A percentile compares a stretch with the other conserved stretches of the same genome.
phyloP scores from a whole-genome alignment of 768 basidiomycete genomes.

The Lactarius deliciosus region DNA sequence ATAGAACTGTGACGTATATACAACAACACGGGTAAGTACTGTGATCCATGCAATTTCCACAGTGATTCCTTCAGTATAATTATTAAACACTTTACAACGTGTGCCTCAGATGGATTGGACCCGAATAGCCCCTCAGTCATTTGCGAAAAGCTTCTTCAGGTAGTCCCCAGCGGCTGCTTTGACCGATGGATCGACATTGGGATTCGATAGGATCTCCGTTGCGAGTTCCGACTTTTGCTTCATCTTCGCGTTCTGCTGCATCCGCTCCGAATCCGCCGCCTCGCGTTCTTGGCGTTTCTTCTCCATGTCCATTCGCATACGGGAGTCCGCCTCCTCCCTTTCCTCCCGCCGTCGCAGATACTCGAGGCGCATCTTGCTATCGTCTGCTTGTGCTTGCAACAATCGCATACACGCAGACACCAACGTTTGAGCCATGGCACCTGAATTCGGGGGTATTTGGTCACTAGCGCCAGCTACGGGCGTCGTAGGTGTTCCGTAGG shows the following conservation, averaged over 20 bases:
- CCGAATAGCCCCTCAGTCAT: slow-evolving; percentile 35
- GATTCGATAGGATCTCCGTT: slow-evolving; percentile 63
- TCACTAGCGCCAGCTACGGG: slow-evolving; percentile 35
- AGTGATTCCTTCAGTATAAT: slow-evolving; percentile 18
- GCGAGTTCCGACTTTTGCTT: slow-evolving; percentile 68
- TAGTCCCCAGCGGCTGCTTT: slow-evolving; percentile 70
- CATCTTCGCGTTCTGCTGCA: slow-evolving; percentile 48
- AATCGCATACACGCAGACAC: slow-evolving; percentile 57
- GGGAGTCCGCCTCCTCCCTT: slow-evolving; percentile 61
- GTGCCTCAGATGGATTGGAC: background rate
- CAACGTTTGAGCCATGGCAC: slow-evolving; percentile 53
- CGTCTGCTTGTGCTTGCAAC: slow-evolving; percentile 65
- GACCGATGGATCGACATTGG: slow-evolving; percentile 55
- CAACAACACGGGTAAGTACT: slow-evolving; percentile 12
- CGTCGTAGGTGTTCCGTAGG: slow-evolving; percentile 22
- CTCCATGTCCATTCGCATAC: slow-evolving; percentile 51
- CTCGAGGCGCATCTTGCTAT: slow-evolving; percentile 68
- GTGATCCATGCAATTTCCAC: slow-evolving; percentile 13
- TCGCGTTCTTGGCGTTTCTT: slow-evolving; percentile 56
- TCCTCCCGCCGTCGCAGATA: slow-evolving; percentile 66
- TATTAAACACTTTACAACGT: background rate
- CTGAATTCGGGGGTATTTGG: slow-evolving; percentile 47
- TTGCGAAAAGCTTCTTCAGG: slow-evolving; percentile 61
- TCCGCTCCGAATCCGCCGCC: slow-evolving; percentile 53
- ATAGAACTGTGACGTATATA: slow-evolving; percentile 14